Evolutionary conservation across 2,329 filamentous ascomycete species (phyloP), one percentile per base, ranked within the genome.

Genomic region (Epichloe coenophiala): DNA sequence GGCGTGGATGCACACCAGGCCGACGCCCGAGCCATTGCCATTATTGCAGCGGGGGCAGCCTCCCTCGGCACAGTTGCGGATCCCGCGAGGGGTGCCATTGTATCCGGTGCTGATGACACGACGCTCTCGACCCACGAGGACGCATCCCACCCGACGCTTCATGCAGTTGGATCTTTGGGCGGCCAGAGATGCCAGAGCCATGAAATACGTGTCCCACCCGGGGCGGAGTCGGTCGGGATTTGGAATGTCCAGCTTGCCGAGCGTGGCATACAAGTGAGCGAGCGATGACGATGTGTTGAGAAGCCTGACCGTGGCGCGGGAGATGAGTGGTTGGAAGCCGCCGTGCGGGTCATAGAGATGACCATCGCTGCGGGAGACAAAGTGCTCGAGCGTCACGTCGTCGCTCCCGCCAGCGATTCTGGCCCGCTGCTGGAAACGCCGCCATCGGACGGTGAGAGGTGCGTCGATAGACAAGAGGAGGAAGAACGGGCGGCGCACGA

Each of bases 201-300:
- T 98, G 64, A 98, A 98, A 71, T 98, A 98, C 60, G 86, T 83
- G 68, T 98, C 93, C 93, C 93, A 98, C 46, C 80, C 83, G 1
- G 93, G 93, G 1, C 93, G 81, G 37, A 98, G 75, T 2, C 93
- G 84, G 59, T 86, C 78, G 36, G 84, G 77, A 61, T 93, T 83
- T 2, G 84, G 76, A 27, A 98, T 78, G 63, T 95, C 80, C 7
- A 96, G 76, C 45, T 80, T 77, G 46, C 78, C 75, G 1, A 98
- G 78, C 8, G 86, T 83, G 3, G 76, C 72, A 64, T 88, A 82
- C 5, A 97, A 76, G 57, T 84, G 77, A 9, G 80, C 71, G 1
- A 95, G 69, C 23, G 83, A 84, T 15, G 79, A 74, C 0, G 86
- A 86, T 3, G 86, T 84, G 71, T 98, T 98, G 60, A 97, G 78